Evolutionary conservation across 2,329 filamentous ascomycete species (phyloP).

Genomic region (Bertia moriformis): DNA sequence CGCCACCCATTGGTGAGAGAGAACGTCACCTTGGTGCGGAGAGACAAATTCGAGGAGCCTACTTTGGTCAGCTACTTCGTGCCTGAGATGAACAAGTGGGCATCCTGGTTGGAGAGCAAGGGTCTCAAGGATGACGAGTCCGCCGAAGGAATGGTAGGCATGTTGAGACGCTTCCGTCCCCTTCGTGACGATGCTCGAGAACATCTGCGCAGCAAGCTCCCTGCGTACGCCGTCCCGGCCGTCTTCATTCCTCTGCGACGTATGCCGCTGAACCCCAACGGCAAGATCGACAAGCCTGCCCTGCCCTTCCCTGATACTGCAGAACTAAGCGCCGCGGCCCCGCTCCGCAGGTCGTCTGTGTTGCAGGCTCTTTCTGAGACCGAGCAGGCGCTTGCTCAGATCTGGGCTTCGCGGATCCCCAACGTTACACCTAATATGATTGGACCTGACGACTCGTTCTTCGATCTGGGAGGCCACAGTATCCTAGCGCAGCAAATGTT

Average conservation of each 20-base stretch:
- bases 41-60: constrained; percentile 73
- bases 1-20: constrained; percentile 65
- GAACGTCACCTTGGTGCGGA: constrained; percentile 70
- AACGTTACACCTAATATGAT: constrained; percentile 56
- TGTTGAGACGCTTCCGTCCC: constrained; percentile 28
- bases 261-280: constrained; percentile 71
- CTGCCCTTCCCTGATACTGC: constrained; percentile 69
- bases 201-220: constrained; percentile 57
- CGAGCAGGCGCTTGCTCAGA: constrained; percentile 51
- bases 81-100: constrained; percentile 64
- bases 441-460: constrained; percentile 47
- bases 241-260: constrained; percentile 59
- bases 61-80: constrained; percentile 83
- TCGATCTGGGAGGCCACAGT: constrained; percentile 68
- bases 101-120: constrained; percentile 28
- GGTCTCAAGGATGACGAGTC: constrained; percentile 13
- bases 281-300: constrained; percentile 67
- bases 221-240: constrained; percentile 62
- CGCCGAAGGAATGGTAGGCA: constrained; percentile 9
- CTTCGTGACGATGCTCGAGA: constrained; percentile 24
- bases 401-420: constrained; percentile 60
- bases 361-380: constrained; percentile 33
- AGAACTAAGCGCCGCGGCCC: constrained; percentile 42
- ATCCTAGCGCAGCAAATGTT: constrained; percentile 72
- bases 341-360: constrained; percentile 27